phyloP scores from a whole-genome alignment of 1,139 yeast species.

The Meyerozyma carpophila region DNA sequence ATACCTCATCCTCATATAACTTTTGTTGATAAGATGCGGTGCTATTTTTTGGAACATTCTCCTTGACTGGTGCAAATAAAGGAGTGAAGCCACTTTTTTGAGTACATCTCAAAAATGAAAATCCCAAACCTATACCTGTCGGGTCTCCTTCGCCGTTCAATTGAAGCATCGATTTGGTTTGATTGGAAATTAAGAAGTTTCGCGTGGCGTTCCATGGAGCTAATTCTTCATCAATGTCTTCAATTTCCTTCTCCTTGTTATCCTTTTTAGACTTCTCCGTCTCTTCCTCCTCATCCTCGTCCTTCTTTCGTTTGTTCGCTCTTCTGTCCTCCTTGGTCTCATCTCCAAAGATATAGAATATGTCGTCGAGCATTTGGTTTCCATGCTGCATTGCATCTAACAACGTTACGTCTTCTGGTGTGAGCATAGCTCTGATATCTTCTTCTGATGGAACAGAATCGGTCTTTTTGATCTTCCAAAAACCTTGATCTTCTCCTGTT shows the following conservation, averaged over 20 bases:
- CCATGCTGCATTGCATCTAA: conserved; percentile 94
- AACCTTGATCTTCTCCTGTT: conserved; percentile 92
- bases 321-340: conserved; percentile 18
- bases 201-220: conserved; percentile 93
- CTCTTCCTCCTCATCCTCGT: conserved; percentile 23
- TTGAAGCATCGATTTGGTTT: conserved; percentile 94
- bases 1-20: conserved; percentile 86
- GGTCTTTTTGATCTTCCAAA: conserved; percentile 81
- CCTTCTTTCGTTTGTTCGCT: conserved; percentile 23
- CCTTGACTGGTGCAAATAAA: conserved; percentile 41
- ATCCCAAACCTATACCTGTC: conserved; percentile 85
- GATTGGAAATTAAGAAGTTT: conserved; percentile 89
- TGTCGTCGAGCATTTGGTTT: conserved; percentile 76
- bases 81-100: conserved; percentile 93
- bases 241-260: conserved; percentile 26
- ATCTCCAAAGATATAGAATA: conserved; percentile 48
- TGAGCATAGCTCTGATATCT: conserved; percentile 74
- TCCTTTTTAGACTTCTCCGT: conserved; percentile 18
- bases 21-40: conserved; percentile 79
- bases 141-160: conserved; percentile 97
- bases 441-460: conserved; percentile 70
- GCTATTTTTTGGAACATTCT: conserved; percentile 39
- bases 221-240: conserved; percentile 72
- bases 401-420: conserved; percentile 87
- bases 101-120: conserved; percentile 84